phyloP scores from a whole-genome alignment of 306 rosid species.

The Echinosophora koreensis region DNA sequence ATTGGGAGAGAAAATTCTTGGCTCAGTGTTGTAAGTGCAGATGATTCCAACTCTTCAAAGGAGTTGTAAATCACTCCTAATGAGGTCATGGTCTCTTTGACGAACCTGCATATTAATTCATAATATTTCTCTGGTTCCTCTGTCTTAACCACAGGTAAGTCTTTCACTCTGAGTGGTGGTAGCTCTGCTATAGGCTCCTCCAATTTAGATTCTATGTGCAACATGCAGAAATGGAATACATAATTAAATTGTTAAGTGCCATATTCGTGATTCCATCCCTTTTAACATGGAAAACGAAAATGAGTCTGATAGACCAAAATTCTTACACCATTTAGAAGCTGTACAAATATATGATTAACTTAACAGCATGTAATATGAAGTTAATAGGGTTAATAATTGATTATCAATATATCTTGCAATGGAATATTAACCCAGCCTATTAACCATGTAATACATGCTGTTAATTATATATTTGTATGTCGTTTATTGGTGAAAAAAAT shows the following conservation, averaged over 20 bases:
- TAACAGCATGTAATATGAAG: no score
- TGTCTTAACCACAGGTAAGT: constrained; percentile 39
- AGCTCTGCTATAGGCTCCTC: constrained; percentile 49
- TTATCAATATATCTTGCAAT: no score
- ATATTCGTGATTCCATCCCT: background rate
- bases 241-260: background rate
- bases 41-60: constrained; percentile 44
- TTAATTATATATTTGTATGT: no score
- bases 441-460: no score
- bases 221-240: background rate
- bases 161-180: constrained; percentile 49
- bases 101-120: background rate
- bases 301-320: no score
- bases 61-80: constrained; percentile 57
- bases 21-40: constrained; percentile 12
- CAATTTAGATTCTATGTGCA: constrained; percentile 25
- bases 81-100: constrained; percentile 41
- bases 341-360: no score
- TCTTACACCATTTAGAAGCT: no score
- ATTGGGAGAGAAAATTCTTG: constrained; percentile 39
- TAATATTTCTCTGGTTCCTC: background rate
- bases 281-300: no score
- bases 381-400: no score
- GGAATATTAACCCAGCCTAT: no score
- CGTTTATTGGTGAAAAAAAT: no score